Conservation (phyloP, 2,329 filamentous ascomycete genomes). For the Ceratocystis ficicola region DNA sequence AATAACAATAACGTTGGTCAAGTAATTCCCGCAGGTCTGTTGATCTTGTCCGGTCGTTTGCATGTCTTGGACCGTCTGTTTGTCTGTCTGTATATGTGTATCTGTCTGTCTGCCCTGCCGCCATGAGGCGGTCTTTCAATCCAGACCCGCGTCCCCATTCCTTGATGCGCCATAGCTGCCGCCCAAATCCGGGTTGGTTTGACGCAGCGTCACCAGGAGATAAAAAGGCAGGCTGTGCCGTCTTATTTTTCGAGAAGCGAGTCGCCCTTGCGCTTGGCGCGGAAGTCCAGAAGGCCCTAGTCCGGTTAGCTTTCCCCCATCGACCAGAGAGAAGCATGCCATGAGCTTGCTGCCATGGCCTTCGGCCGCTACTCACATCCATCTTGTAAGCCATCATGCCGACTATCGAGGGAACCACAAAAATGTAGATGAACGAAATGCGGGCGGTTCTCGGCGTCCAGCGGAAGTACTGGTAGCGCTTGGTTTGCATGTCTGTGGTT, state of each 20-base stretch:
- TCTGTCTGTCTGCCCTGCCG: not conserved
- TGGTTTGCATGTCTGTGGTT: conserved; percentile 59
- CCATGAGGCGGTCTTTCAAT: no score
- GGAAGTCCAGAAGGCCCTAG: conserved; percentile 75
- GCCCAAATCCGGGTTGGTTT: not conserved
- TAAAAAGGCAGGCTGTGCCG: not conserved
- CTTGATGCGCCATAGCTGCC: not conserved
- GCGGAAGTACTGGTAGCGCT: conserved; percentile 88
- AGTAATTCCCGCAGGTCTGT: conserved; percentile 7
- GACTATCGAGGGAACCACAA: conserved; percentile 57
- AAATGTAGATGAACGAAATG: conserved; percentile 65
- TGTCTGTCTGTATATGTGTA: conserved; percentile 8
- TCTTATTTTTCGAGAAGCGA: conserved; percentile 64
- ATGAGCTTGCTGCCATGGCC: not conserved
- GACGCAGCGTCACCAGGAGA: not conserved
- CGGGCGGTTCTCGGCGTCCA: conserved; percentile 77
- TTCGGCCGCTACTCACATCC: conserved; percentile 54
- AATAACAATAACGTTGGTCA: conserved; percentile 4
- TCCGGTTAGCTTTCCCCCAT: not conserved
- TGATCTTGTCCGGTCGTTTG: conserved; percentile 3
- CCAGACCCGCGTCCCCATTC: no score
- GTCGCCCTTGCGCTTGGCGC: conserved; percentile 81
- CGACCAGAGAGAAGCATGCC: not conserved
- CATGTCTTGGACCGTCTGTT: conserved; percentile 11
- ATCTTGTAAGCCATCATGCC: conserved; percentile 64